Percentiles rank a stretch among this genome's conserved stretches.
These are phyloP conservation scores for Epichloe hybrida DNA, from an alignment of 2,329 filamentous ascomycete species.

Conservation along the genomic window DNA sequence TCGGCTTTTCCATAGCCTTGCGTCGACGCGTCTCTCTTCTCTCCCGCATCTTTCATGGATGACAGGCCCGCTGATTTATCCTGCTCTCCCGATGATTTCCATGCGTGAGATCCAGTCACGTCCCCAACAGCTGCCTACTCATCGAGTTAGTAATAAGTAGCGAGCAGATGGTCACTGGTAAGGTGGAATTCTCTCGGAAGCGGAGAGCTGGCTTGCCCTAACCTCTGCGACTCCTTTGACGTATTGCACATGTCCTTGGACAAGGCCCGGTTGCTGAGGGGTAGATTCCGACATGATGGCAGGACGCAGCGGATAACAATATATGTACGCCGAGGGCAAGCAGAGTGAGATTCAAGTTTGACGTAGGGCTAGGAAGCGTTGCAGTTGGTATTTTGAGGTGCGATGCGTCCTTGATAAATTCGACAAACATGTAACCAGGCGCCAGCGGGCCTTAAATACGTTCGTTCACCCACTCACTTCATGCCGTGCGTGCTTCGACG, in stretches of 20 bases:
- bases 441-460: slow-evolving; percentile 10
- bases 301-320: no score
- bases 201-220: slow-evolving; percentile 9
- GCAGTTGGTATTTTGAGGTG: no score
- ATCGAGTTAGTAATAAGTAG: neutral
- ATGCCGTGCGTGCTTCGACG: slow-evolving; percentile 9
- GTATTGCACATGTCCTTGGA: slow-evolving; percentile 53
- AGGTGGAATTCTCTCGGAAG: neutral
- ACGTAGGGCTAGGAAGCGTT: no score
- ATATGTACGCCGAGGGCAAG: no score
- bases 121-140: slow-evolving; percentile 44
- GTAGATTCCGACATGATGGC: slow-evolving; percentile 1
- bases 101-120: slow-evolving; percentile 47
- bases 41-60: slow-evolving; percentile 46
- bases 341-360: no score
- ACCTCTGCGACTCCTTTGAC: slow-evolving; percentile 56
- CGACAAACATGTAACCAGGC: slow-evolving; percentile 8
- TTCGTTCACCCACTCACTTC: neutral
- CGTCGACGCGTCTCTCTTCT: slow-evolving; percentile 35
- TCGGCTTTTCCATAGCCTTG: slow-evolving; percentile 50
- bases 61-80: slow-evolving; percentile 50
- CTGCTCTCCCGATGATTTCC: slow-evolving; percentile 49
- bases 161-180: no score
- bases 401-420: neutral
- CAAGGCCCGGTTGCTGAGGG: slow-evolving; percentile 39